Evolutionary conservation across 176 grass and related monocot species (phyloP).

Genomic region (Cenchrus americanus): DNA sequence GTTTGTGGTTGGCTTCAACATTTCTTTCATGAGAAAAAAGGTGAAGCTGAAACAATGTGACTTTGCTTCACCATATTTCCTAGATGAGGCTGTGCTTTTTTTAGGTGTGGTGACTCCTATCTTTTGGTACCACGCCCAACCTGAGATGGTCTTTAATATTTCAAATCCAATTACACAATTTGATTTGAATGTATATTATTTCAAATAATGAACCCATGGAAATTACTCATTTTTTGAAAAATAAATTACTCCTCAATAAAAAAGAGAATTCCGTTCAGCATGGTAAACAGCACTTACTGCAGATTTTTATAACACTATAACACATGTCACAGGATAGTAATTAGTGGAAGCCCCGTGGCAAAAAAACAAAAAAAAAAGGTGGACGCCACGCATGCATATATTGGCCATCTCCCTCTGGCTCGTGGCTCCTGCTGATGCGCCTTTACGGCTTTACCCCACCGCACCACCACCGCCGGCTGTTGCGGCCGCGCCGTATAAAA

Average conservation of each 20-base stretch:
- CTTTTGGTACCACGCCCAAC: not conserved
- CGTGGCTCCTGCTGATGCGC: not conserved
- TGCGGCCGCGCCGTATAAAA: conserved; percentile 51
- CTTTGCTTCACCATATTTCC: not conserved
- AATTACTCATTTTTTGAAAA: no score
- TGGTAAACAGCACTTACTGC: not conserved
- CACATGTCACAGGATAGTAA: not conserved
- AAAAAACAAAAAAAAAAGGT: not conserved
- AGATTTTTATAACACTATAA: not conserved
- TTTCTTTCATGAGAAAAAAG: not conserved
- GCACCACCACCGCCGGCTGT: conserved; percentile 34
- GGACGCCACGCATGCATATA: not conserved
- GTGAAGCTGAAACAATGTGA: not conserved
- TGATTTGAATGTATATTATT: not conserved
- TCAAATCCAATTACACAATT: not conserved
- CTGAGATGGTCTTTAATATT: not conserved
- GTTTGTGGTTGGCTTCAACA: not conserved
- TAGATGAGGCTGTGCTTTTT: not conserved
- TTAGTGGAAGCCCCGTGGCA: not conserved
- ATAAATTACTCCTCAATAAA: no score
- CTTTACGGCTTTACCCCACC: conserved; percentile 37
- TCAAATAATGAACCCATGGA: not conserved
- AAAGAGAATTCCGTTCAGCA: not conserved
- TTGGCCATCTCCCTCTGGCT: not conserved
- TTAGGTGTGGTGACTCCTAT: not conserved